Base-by-base conservation (phyloP, 2,329 filamentous ascomycete species). In the Aspergillus phoenicis region DNA sequence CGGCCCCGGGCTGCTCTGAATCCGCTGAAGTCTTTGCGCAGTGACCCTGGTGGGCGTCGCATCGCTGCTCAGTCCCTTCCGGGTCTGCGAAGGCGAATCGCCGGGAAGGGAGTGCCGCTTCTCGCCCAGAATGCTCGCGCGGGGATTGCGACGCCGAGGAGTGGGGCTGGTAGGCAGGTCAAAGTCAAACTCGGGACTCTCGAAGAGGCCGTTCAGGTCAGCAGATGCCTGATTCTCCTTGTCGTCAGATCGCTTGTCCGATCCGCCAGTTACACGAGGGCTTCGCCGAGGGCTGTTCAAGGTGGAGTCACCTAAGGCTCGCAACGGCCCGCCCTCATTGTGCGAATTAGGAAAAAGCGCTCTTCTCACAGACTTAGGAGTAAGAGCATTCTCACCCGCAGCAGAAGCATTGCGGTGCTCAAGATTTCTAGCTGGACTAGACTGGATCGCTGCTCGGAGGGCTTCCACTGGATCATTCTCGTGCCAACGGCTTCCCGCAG, bases 151-250 rank as follows among this genome's bases (percentile, higher is more conserved):
- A 65, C 84, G 85, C 39, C 77, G 77, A 54, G 80, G 80, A 38
- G 79, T 75, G 59, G 80, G 77, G 71, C 82, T 83, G 83, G 84
- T 61, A 82, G 82, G 62, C 82, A 85, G 4, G 81, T 87, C 56
- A 79, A 87, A 56, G 77, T 75, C 72, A 81, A 67, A 82, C 73
- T 66, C 71, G 64, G 58, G 78, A 57, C 89, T 83, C 59, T 88
- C 87, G 68, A 95, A 93, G 4, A 95, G 82, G 53, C 84, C 81
- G 43, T 86, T 84, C 5, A 90, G 74, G 38, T 84, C 83, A 20
- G 73, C 69, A 4, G 73, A 69, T 5, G 82, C 80, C 11, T 78
- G 75, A 64, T 88, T 88, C 71, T 88, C 86, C 67, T 88, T 87
- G 61, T 87, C 84, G 52, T 78, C 76, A 57, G 65, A 69, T 64